phyloP scores from a whole-genome alignment of 108 stramenopile genomes.

The Asterionellopsis glacialis region DNA sequence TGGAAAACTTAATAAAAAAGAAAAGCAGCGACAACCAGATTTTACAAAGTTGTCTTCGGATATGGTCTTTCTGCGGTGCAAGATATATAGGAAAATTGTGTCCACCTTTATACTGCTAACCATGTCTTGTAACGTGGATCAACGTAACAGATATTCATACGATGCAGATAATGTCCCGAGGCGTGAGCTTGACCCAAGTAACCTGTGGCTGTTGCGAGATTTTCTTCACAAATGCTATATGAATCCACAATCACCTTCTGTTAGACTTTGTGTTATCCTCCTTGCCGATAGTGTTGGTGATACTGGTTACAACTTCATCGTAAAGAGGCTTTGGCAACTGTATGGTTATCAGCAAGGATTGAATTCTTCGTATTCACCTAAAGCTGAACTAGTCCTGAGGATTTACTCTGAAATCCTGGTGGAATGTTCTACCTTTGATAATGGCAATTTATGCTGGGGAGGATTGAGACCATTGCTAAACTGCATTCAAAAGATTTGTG shows the following conservation, averaged over 20 bases:
- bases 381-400: not conserved
- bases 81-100: too few relatives aligned
- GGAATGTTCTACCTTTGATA: slow-evolving; percentile 6
- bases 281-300: not conserved
- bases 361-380: not conserved
- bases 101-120: too few relatives aligned
- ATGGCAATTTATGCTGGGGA: slow-evolving; percentile 1
- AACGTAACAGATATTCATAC: too few relatives aligned
- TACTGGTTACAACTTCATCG: not conserved
- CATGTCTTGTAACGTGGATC: too few relatives aligned
- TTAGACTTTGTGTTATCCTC: not conserved
- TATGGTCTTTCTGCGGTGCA: too few relatives aligned
- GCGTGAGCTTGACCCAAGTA: too few relatives aligned
- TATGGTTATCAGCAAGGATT: not conserved
- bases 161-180: too few relatives aligned
- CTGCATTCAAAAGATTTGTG: not conserved
- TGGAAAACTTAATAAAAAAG: too few relatives aligned
- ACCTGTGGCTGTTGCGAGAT: too few relatives aligned
- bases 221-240: too few relatives aligned
- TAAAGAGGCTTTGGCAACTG: not conserved
- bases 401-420: slow-evolving; percentile 3
- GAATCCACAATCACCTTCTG: slow-evolving; percentile 1
- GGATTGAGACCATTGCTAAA: not conserved
- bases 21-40: too few relatives aligned
- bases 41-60: too few relatives aligned